Conservation (phyloP, 139 green algal genomes). For the Chlamydomonas schloesseri region DNA sequence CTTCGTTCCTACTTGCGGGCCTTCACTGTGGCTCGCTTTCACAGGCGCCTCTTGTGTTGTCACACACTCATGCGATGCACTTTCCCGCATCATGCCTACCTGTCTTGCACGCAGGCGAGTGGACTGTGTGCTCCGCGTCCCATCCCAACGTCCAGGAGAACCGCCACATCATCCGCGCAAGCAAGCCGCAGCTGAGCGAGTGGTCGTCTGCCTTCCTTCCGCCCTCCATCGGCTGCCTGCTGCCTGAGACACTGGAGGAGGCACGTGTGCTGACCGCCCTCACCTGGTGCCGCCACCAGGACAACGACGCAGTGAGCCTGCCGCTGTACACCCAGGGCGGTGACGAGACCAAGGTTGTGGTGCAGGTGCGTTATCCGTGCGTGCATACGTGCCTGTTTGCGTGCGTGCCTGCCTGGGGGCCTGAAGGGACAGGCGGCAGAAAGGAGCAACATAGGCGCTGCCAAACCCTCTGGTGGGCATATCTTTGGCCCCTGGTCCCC, state of each 20-base stretch:
- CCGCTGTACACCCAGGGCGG: not conserved
- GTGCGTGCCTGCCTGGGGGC: not conserved
- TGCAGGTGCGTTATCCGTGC: not conserved
- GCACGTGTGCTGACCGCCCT: not conserved
- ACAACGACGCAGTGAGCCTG: not conserved
- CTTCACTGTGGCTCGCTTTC: too few relatives aligned
- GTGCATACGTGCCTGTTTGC: too few relatives aligned
- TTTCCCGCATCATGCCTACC: not conserved
- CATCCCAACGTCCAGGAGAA: not conserved
- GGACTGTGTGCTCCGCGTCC: not conserved
- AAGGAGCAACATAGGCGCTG: too few relatives aligned
- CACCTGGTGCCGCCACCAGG: not conserved
- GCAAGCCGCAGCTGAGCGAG: not conserved
- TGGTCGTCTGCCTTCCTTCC: not conserved
- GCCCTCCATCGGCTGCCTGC: not conserved
- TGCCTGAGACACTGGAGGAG: constrained; percentile 7
- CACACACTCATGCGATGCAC: too few relatives aligned
- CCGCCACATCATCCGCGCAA: too few relatives aligned
- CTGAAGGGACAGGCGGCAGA: too few relatives aligned
- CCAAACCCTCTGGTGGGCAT: too few relatives aligned
- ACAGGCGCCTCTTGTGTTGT: too few relatives aligned
- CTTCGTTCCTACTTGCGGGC: too few relatives aligned
- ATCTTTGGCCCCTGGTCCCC: too few relatives aligned
- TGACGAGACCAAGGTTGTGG: not conserved
- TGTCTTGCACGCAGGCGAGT: not conserved